These are phyloP conservation scores for Mucor saturninus DNA, from an alignment of 371 early-diverging fungal genomes.

Conservation along the genomic window DNA sequence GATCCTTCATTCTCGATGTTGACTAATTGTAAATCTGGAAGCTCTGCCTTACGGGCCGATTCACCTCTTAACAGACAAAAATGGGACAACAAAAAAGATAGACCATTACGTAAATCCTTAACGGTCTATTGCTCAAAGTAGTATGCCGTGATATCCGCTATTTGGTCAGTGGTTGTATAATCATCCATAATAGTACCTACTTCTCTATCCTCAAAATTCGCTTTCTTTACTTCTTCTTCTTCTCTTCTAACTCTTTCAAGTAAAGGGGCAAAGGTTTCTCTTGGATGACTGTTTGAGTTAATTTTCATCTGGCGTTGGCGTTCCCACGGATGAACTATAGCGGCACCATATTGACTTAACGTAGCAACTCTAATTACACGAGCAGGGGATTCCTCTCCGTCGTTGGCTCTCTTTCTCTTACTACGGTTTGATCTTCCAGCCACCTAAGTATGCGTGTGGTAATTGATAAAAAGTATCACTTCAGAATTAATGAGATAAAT, in stretches of 20 bases:
- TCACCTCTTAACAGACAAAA: constrained; percentile 12
- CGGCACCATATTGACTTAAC: neutral
- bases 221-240: constrained; percentile 4
- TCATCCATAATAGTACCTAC: constrained; percentile 7
- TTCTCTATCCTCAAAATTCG: constrained; percentile 1
- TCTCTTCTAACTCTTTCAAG: neutral
- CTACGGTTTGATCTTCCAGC: neutral
- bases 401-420: neutral
- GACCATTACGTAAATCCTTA: neutral
- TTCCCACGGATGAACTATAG: neutral
- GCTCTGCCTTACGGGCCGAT: neutral
- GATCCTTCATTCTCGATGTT: constrained; percentile 8
- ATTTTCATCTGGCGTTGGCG: neutral
- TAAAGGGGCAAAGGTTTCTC: neutral
- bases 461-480: no score
- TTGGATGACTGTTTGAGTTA: no score
- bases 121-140: neutral
- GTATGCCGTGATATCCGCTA: no score
- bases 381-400: neutral
- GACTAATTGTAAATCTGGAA: constrained; percentile 5
- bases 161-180: constrained; percentile 5
- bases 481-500: no score
- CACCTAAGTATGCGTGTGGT: no score
- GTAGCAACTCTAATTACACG: neutral
- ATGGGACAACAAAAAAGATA: constrained; percentile 7